These are phyloP conservation scores for Wickerhamiella sorbophila DNA, from an alignment of 805 yeast genomes.

Conservation along the genomic window DNA sequence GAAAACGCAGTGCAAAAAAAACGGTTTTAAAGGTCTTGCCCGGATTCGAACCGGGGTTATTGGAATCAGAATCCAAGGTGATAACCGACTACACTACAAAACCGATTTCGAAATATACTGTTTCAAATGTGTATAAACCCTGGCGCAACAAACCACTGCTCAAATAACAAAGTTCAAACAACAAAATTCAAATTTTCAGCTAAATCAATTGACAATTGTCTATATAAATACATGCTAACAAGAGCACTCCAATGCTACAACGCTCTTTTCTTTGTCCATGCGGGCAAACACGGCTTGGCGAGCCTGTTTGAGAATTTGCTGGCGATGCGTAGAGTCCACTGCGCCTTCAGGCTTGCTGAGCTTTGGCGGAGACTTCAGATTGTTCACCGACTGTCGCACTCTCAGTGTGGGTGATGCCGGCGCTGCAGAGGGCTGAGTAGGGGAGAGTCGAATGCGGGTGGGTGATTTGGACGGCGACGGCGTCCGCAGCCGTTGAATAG, in stretches of 20 bases:
- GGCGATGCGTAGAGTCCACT: conserved; percentile 14
- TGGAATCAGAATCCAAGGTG: conserved; percentile 21
- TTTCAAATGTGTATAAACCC: no score
- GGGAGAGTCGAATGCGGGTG: conserved; percentile 24
- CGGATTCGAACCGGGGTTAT: conserved; percentile 11
- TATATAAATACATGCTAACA: background rate
- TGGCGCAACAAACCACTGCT: no score
- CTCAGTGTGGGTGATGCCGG: conserved; percentile 10
- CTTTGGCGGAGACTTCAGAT: conserved; percentile 4
- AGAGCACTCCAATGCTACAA: background rate
- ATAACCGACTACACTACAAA: conserved; percentile 26
- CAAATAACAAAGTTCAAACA: no score
- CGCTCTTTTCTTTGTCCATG: conserved; percentile 14
- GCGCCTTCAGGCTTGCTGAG: conserved; percentile 4
- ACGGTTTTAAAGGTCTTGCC: conserved; percentile 15
- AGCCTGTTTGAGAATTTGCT: conserved; percentile 17
- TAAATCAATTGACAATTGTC: background rate
- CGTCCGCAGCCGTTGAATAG: conserved; percentile 19
- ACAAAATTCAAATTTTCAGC: no score
- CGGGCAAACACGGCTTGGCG: conserved; percentile 18
- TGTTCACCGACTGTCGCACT: conserved; percentile 7
- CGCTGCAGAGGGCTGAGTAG: conserved; percentile 4
- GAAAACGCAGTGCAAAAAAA: conserved; percentile 1
- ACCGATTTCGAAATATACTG: conserved; percentile 12
- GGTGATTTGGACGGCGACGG: conserved; percentile 14